phyloP scores from a whole-genome alignment of 2,329 filamentous ascomycete species.

The Chaetomium sp. region DNA sequence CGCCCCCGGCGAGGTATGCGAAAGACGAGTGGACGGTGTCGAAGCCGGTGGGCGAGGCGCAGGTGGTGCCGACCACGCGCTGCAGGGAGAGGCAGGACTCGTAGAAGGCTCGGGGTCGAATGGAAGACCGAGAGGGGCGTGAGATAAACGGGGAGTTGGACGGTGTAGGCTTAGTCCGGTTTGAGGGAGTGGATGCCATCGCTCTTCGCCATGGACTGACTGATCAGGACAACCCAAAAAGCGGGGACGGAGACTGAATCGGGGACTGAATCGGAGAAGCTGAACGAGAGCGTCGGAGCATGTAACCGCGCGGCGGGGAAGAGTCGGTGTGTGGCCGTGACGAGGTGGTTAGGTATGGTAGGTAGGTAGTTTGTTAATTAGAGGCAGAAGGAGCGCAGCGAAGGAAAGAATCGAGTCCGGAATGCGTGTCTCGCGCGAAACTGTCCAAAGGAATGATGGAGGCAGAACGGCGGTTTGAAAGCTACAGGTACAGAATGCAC shows the following conservation, averaged over 20 bases:
- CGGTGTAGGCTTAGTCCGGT: slow-evolving; percentile 70
- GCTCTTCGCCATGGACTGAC: slow-evolving; percentile 54
- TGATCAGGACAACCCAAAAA: slow-evolving; percentile 12
- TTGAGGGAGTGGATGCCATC: slow-evolving; percentile 63
- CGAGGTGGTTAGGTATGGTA: background rate
- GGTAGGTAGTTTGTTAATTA: background rate
- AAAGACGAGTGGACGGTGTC: slow-evolving; percentile 78
- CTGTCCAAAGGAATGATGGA: slow-evolving; percentile 30
- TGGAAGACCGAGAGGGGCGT: slow-evolving; percentile 65
- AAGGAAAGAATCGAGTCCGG: slow-evolving; percentile 12
- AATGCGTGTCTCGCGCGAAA: slow-evolving; percentile 10
- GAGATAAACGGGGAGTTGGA: slow-evolving; percentile 72
- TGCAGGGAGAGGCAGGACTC: slow-evolving; percentile 71
- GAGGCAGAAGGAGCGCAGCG: slow-evolving; percentile 19
- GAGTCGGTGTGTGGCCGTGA: slow-evolving; percentile 13
- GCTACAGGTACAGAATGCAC: slow-evolving; percentile 22
- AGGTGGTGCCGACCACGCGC: slow-evolving; percentile 89
- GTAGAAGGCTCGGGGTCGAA: slow-evolving; percentile 53
- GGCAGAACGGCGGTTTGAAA: slow-evolving; percentile 27
- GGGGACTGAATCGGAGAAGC: slow-evolving; percentile 17
- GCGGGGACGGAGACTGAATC: slow-evolving; percentile 13
- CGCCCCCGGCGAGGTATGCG: slow-evolving; percentile 89
- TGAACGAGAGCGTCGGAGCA: slow-evolving; percentile 22
- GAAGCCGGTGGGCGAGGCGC: slow-evolving; percentile 80
- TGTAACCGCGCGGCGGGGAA: slow-evolving; percentile 20